Base-by-base conservation (phyloP, 495 filamentous ascomycete species). In the Aspergillus avenaceus region DNA sequence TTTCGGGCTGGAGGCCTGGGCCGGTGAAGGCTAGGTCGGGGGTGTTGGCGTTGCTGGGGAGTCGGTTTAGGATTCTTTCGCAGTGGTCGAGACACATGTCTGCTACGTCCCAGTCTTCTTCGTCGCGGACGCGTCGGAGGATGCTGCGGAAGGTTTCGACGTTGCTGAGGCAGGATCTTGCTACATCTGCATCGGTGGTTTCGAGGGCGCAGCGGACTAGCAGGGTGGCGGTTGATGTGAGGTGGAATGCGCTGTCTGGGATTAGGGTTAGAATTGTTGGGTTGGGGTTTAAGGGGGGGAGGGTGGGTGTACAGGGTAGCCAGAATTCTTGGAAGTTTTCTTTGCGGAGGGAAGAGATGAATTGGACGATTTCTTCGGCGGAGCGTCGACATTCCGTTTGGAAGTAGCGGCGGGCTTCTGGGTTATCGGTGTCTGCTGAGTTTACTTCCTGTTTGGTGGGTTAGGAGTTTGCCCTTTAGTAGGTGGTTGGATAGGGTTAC, bases 21-120 rank as follows among this genome's bases (percentile, higher is more conserved):
- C 40, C 47, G n/a, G 38, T 49, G 40, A 36, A 38, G 36, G 5
- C 25, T 4, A 50, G 49, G 27, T 49, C 56, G 28, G 52, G 28
- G 23, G 31, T 47, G 45, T 23, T 51, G 25, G 49, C 53, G 32
- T 50, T 53, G 38, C 65, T 61, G 5, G 70, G 70, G 19, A 74
- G 67, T 32, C 70, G 57, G 61, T 66, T 68, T 54, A 74, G 69
- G 53, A 76, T 70, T 14, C 67, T 64, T 31, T 76, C 71, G 55
- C 74, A 78, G 54, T 78, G 72, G 31, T 78, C 77, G 14, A 80
- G 62, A 42, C 77, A 80, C 66, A 77, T 74, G 42, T 75, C 70
- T 8, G 75, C 77, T 2, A 79, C 65, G 47, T 80, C 77, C 75
- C 75, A 80, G 55, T 76, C 74, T 52, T 79, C 70, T 49, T 77